These are phyloP conservation scores for Penicillium palitans DNA, from an alignment of 2,329 filamentous ascomycete species.

Conservation along the genomic window DNA sequence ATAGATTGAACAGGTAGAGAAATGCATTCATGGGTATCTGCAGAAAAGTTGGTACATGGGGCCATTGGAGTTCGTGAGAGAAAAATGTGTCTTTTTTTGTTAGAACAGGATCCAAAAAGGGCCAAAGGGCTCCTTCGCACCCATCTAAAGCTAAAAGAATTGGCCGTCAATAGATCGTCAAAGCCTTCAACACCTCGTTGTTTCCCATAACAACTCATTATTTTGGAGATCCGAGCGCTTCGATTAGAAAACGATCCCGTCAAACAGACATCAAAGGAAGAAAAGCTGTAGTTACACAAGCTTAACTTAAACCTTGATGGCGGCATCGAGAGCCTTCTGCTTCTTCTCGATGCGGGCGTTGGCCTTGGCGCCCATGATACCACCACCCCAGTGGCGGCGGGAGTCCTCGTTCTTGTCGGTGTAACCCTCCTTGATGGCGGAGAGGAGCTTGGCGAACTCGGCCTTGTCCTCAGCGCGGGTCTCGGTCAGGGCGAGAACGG, in stretches of 20 bases:
- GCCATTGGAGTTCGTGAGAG: constrained; percentile 25
- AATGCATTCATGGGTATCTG: constrained; percentile 47
- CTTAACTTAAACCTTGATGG: constrained; percentile 98
- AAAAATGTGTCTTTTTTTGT: constrained; percentile 28
- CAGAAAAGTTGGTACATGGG: constrained; percentile 35
- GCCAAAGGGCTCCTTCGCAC: constrained; percentile 27
- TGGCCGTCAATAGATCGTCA: constrained; percentile 32
- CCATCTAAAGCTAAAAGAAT: constrained; percentile 38
- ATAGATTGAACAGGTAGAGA: constrained; percentile 28
- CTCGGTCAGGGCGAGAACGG: constrained; percentile 93
- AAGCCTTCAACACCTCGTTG: constrained; percentile 29
- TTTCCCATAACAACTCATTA: constrained; percentile 24
- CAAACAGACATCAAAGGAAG: constrained; percentile 25
- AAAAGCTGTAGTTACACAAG: constrained; percentile 16
- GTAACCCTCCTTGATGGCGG: constrained; percentile 97
- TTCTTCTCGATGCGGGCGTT: constrained; percentile 76
- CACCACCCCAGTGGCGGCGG: constrained; percentile 96
- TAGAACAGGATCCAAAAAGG: constrained; percentile 30
- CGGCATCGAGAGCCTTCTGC: constrained; percentile 87
- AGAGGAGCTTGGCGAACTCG: constrained; percentile 95
- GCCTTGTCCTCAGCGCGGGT: constrained; percentile 97
- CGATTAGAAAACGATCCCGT: constrained; percentile 28
- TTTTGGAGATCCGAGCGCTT: constrained; percentile 24
- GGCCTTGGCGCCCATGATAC: constrained; percentile 98
- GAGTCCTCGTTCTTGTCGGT: constrained; percentile 89